phyloP scores from a whole-genome alignment of 2,329 filamentous ascomycete species.

The Microsporum ferrugineum region DNA sequence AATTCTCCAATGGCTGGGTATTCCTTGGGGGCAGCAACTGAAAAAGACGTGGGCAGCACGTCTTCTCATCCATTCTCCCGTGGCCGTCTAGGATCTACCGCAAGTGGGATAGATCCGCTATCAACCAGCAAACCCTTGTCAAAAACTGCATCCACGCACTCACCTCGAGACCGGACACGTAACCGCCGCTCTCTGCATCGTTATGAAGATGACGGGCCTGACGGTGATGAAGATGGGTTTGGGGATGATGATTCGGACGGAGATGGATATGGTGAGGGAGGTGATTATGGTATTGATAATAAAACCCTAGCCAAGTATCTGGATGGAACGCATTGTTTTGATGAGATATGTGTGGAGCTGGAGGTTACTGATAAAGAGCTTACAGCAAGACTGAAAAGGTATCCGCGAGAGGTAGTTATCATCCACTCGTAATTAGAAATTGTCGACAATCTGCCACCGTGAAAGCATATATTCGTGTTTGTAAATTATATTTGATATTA shows the following conservation, averaged over 20 bases:
- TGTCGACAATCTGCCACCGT: not conserved
- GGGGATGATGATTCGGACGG: slow-evolving; percentile 10
- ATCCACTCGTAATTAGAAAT: slow-evolving; percentile 31
- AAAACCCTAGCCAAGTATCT: slow-evolving; percentile 32
- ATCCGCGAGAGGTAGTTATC: slow-evolving; percentile 36
- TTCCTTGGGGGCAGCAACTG: slow-evolving; percentile 4
- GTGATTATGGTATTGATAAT: slow-evolving; percentile 27
- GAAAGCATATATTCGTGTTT: not conserved
- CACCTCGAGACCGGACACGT: not conserved
- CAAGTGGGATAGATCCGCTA: slow-evolving; percentile 6
- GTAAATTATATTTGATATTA: not conserved
- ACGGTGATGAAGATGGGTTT: slow-evolving; percentile 7
- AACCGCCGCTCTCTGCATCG: not conserved
- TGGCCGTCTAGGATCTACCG: slow-evolving; percentile 6
- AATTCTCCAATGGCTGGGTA: slow-evolving; percentile 5
- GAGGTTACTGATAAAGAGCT: slow-evolving; percentile 39
- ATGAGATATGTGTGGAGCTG: slow-evolving; percentile 41
- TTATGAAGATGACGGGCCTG: not conserved
- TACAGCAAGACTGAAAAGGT: slow-evolving; percentile 32
- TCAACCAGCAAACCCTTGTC: not conserved
- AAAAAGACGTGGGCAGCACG: slow-evolving; percentile 9
- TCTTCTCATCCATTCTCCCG: slow-evolving; percentile 8
- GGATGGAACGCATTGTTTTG: slow-evolving; percentile 40
- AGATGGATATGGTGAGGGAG: slow-evolving; percentile 4
- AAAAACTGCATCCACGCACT: not conserved